phyloP scores from a whole-genome alignment of 192 early-diverging fungal species.

The Coemansia sp. region DNA sequence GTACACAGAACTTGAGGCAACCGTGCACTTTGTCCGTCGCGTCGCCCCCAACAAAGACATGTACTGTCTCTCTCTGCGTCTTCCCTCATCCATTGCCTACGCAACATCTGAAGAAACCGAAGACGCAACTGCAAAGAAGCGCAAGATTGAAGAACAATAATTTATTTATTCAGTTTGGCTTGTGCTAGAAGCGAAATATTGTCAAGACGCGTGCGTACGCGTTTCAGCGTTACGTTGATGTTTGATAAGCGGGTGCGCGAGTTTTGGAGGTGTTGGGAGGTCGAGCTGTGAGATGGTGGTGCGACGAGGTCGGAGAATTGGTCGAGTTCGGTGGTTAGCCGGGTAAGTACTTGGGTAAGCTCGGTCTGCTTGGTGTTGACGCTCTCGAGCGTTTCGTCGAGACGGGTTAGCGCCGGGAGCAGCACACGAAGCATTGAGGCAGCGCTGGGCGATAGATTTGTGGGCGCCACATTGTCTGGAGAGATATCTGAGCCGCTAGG shows the following conservation, averaged over 20 bases:
- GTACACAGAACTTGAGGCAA: conserved; percentile 29
- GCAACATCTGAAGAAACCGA: conserved; percentile 5
- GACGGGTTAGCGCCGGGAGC: conserved; percentile 35
- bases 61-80: conserved; percentile 86
- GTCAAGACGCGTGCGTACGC: conserved; percentile 38
- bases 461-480: not conserved
- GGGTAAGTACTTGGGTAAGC: conserved; percentile 41
- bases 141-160: not conserved
- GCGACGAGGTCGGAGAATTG: conserved; percentile 44
- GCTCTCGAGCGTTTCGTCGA: conserved; percentile 36
- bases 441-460: conserved; percentile 16
- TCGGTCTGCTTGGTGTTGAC: conserved; percentile 43
- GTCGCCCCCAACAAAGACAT: conserved; percentile 99
- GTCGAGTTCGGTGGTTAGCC: conserved; percentile 44
- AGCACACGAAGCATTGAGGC: conserved; percentile 47
- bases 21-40: conserved; percentile 81
- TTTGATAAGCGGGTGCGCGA: conserved; percentile 27
- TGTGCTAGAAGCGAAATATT: conserved; percentile 49
- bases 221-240: conserved; percentile 38
- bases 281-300: conserved; percentile 11
- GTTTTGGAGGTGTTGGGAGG: conserved; percentile 27
- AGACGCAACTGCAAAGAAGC: not conserved
- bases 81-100: conserved; percentile 78
- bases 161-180: conserved; percentile 18
- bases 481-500: no score